Evolutionary conservation across 2,329 filamentous ascomycete genomes (phyloP), one percentile per base, ranked within the genome.

Genomic region (Didymella glomerata): DNA sequence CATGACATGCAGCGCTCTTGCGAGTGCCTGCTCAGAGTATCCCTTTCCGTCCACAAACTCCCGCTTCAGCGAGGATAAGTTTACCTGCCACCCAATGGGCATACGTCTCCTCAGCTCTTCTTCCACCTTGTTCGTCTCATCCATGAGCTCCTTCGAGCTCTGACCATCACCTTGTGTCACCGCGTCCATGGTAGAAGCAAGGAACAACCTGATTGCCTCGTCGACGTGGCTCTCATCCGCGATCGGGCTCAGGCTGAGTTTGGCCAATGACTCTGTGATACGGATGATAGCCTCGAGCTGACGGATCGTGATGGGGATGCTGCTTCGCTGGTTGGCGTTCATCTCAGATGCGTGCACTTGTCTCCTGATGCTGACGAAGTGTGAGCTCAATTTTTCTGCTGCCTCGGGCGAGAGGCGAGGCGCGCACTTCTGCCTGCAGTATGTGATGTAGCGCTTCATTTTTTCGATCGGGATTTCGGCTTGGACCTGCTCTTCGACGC

Each of bases 231-330:
- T 84, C 77, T 97, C 94, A 0, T 90, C 93, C 2, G 94, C 95
- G 41, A 97, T 84, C 3, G 93, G 89, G 0, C 90, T 92, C 9
- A 99, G 85, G 0, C 90, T 88, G 42, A 99, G 83, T 77, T 99
- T 99, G 56, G 95, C 95, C 2, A 99, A 86, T 0, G 95, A 93
- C 77, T 99, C 95, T 2, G 93, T 96, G 72, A 99, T 98, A 75
- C 95, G 94, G 64, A 98, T 91, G 67, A 99, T 96, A 70, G 94
- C 94, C 79, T 99, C 95, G 6, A 99, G 86, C 76, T 99, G 95
- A 76, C 95, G 93, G 50, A 99, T 91, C 0, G 95, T 99, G 77
- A 99, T 99, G 50, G 95, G 95, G 70, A 99, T 98, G 20, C 91
- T 95, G 7, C 92, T 96, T 18, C 95, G 90, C 40, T 90, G 85